Evolutionary conservation across 306 rosid genomes (phyloP).

Genomic region (Cajanus cajan): DNA sequence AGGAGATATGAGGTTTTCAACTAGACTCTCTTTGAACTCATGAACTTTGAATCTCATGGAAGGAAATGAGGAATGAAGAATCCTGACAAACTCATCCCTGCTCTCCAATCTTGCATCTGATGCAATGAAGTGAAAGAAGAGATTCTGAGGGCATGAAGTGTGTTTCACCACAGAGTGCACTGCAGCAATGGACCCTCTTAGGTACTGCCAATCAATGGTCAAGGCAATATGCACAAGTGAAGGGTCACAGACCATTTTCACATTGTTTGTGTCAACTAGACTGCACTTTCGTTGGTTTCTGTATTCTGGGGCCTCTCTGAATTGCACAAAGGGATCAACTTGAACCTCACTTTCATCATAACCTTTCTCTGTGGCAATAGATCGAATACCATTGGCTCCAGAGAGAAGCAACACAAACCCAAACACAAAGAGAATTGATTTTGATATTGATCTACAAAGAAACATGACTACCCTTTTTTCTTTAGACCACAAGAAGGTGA

Average conservation of each 20-base stretch:
- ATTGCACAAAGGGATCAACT: conserved; percentile 31
- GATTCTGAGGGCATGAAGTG: conserved; percentile 75
- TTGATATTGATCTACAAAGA: conserved; percentile 19
- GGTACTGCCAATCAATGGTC: conserved; percentile 74
- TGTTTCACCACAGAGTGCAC: conserved; percentile 76
- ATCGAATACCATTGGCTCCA: conserved; percentile 45
- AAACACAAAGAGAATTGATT: background rate
- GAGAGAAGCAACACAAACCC: conserved; percentile 11
- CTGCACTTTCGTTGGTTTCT: conserved; percentile 52
- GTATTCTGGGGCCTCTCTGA: conserved; percentile 68
- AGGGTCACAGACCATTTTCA: conserved; percentile 40
- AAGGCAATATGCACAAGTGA: conserved; percentile 74
- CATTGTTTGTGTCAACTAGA: background rate
- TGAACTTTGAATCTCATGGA: conserved; percentile 61
- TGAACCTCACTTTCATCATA: conserved; percentile 26
- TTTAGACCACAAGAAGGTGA: background rate
- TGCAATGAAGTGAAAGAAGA: conserved; percentile 77
- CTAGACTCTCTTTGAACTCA: conserved; percentile 46
- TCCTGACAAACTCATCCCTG: conserved; percentile 34
- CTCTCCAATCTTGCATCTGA: conserved; percentile 54
- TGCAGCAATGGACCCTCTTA: conserved; percentile 84
- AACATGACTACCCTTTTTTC: conserved; percentile 31
- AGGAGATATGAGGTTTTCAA: conserved; percentile 66
- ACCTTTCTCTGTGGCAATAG: conserved; percentile 28
- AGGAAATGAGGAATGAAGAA: conserved; percentile 58